Percentiles rank a stretch among this genome's conserved stretches.
These are phyloP conservation scores for Rubus parviflorus DNA, from an alignment of 306 rosid genomes.

Conservation along the genomic window DNA sequence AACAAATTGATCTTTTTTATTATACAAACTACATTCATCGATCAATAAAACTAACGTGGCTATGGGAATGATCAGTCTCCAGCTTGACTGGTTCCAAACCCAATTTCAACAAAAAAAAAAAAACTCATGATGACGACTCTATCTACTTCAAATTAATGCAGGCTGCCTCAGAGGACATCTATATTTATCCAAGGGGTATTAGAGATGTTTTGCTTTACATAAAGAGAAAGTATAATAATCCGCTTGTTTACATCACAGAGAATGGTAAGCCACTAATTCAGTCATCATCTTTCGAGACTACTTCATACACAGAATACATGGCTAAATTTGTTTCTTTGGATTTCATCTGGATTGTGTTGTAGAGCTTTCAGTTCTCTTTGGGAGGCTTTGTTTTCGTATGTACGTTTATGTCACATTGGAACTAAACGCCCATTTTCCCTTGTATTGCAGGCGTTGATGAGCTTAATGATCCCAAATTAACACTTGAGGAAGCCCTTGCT, in stretches of 20 bases:
- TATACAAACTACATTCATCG: too few relatives aligned
- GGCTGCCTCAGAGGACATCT: constrained; percentile 20
- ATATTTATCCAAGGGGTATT: constrained; percentile 35
- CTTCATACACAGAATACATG: neutral
- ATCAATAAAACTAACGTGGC: too few relatives aligned
- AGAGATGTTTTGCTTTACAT: constrained; percentile 25
- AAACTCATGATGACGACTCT: too few relatives aligned
- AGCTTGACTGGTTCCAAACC: too few relatives aligned
- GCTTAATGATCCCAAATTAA: constrained; percentile 27
- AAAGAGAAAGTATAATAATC: constrained; percentile 24
- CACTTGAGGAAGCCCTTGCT: constrained; percentile 32
- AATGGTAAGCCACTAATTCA: constrained; percentile 10
- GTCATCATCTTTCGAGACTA: neutral
- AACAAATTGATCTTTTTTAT: too few relatives aligned
- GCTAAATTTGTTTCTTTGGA: neutral
- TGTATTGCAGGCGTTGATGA: constrained; percentile 47
- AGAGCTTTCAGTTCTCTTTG: neutral
- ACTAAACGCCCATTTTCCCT: neutral
- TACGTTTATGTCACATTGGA: neutral
- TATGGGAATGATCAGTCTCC: too few relatives aligned
- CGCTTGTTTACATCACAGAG: constrained; percentile 45
- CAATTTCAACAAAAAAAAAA: too few relatives aligned
- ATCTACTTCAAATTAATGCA: neutral
- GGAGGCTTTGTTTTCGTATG: neutral
- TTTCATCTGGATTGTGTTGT: neutral